phyloP scores from a whole-genome alignment of 306 rosid species.

The Morella rubra region DNA sequence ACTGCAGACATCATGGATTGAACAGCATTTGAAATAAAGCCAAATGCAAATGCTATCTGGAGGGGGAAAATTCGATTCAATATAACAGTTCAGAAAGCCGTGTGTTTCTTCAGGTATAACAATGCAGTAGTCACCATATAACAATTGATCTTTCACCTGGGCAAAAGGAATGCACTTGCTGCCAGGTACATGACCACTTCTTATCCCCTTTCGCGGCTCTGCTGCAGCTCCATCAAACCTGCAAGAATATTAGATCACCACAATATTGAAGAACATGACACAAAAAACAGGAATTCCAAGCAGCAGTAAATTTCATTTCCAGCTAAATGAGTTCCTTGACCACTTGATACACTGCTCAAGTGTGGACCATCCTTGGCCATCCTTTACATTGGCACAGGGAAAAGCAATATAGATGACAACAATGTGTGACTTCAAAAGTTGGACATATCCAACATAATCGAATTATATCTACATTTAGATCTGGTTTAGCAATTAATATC shows the following conservation, averaged over 20 bases:
- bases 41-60: background rate
- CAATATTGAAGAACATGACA: slow-evolving; percentile 21
- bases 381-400: background rate
- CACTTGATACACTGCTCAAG: background rate
- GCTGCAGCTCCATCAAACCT: slow-evolving; percentile 78
- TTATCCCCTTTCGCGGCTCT: slow-evolving; percentile 88
- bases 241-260: slow-evolving; percentile 37
- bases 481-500: too few relatives aligned
- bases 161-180: slow-evolving; percentile 83
- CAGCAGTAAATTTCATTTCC: background rate
- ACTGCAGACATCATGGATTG: background rate
- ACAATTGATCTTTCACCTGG: slow-evolving; percentile 48
- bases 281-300: background rate
- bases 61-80: background rate
- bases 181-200: slow-evolving; percentile 92
- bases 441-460: background rate
- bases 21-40: background rate
- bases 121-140: background rate
- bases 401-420: background rate
- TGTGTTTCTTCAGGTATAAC: background rate
- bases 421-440: background rate
- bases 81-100: slow-evolving; percentile 1
- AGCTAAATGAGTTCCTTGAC: background rate
- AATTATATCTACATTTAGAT: too few relatives aligned
- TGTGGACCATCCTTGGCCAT: background rate